Evolutionary conservation across 2,329 filamentous ascomycete genomes (phyloP).

Genomic region (Talaromyces sp.): DNA sequence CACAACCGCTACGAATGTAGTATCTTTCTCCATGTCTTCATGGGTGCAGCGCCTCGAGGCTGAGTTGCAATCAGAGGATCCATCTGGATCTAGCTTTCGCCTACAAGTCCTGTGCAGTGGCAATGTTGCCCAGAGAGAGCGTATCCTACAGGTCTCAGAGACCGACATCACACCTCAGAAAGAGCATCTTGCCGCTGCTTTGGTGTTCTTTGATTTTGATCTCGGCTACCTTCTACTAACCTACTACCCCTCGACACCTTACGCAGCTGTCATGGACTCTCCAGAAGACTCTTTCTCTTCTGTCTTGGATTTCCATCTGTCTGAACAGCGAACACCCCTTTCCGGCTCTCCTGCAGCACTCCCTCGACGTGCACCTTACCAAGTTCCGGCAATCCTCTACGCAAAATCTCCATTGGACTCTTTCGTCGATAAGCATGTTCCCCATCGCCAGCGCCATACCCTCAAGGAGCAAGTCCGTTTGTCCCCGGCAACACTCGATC

Average conservation of each 20-base stretch:
- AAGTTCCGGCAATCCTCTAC: constrained; percentile 46
- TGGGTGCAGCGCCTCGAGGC: constrained; percentile 61
- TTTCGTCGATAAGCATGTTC: constrained; percentile 48
- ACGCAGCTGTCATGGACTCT: constrained; percentile 56
- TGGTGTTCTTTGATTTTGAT: constrained; percentile 60
- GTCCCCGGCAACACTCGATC: constrained; percentile 51
- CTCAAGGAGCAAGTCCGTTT: constrained; percentile 51
- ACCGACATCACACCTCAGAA: constrained; percentile 27
- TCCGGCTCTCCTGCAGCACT: constrained; percentile 30
- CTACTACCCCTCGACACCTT: constrained; percentile 50
- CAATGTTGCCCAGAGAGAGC: constrained; percentile 52
- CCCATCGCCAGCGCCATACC: constrained; percentile 45
- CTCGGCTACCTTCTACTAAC: constrained; percentile 62
- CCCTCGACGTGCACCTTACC: constrained; percentile 46
- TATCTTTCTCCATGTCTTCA: constrained; percentile 57
- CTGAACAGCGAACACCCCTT: constrained; percentile 26
- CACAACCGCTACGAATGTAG: constrained; percentile 57
- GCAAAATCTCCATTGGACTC: constrained; percentile 40
- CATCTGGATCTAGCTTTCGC: constrained; percentile 58
- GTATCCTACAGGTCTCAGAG: constrained; percentile 47
- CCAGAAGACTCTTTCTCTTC: constrained; percentile 40
- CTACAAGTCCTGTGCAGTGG: constrained; percentile 59
- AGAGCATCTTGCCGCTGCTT: constrained; percentile 49
- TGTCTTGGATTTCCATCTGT: constrained; percentile 28
- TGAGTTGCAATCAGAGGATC: constrained; percentile 57